Evolutionary conservation across 768 basidiomycete species (phyloP).

Genomic region (Pleurotus pulmonarius): DNA sequence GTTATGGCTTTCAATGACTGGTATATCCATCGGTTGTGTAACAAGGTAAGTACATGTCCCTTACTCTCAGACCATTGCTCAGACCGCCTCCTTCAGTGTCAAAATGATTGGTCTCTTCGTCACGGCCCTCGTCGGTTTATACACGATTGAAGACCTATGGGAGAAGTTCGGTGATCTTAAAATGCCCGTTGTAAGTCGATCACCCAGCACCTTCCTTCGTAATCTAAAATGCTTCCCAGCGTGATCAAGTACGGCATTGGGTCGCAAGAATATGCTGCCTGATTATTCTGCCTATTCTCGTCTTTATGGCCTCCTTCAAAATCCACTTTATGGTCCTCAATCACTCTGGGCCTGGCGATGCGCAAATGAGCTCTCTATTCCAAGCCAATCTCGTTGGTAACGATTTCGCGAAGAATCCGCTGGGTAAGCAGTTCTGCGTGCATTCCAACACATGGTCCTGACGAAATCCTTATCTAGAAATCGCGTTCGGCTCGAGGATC

Average conservation of each 20-base stretch:
- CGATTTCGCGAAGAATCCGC: conserved; percentile 87
- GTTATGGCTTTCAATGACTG: conserved; percentile 91
- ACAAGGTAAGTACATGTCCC: conserved; percentile 54
- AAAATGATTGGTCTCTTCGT: conserved; percentile 97
- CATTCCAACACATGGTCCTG: conserved; percentile 5
- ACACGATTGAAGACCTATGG: conserved; percentile 98
- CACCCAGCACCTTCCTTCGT: background rate
- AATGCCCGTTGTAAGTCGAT: conserved; percentile 74
- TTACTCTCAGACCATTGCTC: background rate
- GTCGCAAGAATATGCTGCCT: conserved; percentile 78
- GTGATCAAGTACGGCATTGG: conserved; percentile 90
- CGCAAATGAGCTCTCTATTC: conserved; percentile 98
- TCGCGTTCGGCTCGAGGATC: conserved; percentile 86
- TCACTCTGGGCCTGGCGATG: conserved; percentile 93
- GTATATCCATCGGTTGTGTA: conserved; percentile 94
- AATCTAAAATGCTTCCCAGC: conserved; percentile 40
- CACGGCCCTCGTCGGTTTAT: conserved; percentile 90
- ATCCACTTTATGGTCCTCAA: conserved; percentile 93
- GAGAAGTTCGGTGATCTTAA: conserved; percentile 95
- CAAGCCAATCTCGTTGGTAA: conserved; percentile 95
- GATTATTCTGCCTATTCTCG: conserved; percentile 85
- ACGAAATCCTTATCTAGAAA: conserved; percentile 41
- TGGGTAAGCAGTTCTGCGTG: conserved; percentile 46
- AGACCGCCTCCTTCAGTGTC: conserved; percentile 48
- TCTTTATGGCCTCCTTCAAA: conserved; percentile 95